Evolutionary conservation across 352 stramenopile genomes (phyloP).

Genomic region (Globisporangium abappressorium): DNA sequence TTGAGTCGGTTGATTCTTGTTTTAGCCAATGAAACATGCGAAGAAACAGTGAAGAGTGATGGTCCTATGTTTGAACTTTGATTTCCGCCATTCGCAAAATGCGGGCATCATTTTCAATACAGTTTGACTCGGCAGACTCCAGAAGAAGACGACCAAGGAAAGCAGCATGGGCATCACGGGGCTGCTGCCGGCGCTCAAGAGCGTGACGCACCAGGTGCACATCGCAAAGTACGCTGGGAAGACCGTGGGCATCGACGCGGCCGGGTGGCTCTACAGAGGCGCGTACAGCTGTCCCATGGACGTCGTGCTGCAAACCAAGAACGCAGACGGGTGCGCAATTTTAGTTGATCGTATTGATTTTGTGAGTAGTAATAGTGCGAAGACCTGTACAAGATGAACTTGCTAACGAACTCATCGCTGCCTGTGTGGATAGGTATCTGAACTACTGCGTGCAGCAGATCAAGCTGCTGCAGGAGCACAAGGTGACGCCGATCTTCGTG

Average conservation of each 20-base stretch:
- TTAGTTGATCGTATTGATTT: not conserved
- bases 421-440: conserved; percentile 50
- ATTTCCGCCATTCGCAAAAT: not conserved
- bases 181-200: conserved; percentile 63
- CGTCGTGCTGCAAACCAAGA: conserved; percentile 52
- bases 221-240: conserved; percentile 76
- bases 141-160: not conserved
- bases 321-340: conserved; percentile 42
- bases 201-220: conserved; percentile 69
- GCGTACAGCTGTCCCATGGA: conserved; percentile 86
- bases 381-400: not conserved
- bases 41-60: conserved; percentile 11
- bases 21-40: conserved; percentile 10
- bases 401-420: not conserved
- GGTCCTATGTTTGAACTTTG: conserved; percentile 15
- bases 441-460: conserved; percentile 88
- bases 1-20: not conserved
- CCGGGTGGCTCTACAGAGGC: conserved; percentile 89
- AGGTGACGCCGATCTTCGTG: conserved; percentile 88
- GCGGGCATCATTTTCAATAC: not conserved
- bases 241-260: conserved; percentile 67
- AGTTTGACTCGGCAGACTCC: not conserved
- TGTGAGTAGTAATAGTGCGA: no score
- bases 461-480: conserved; percentile 78
- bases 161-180: conserved; percentile 62